Conservation (phyloP, 495 filamentous ascomycete genomes). For the Penicillium bialowiezense region DNA sequence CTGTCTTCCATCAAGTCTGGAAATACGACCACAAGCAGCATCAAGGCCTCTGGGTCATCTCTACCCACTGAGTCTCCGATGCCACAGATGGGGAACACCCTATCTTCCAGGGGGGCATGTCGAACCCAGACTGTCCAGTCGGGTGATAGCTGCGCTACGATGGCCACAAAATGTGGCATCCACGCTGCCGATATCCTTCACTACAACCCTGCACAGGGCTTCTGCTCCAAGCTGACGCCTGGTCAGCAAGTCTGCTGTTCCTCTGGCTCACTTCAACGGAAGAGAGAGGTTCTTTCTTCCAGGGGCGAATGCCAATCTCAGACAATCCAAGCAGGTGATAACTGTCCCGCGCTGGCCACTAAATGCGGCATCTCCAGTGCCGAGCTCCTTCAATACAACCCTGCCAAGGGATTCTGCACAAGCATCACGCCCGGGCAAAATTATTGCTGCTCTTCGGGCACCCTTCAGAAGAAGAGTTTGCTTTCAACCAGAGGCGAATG, state of each 20-base stretch:
- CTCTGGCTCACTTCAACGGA: slow-evolving; percentile 26
- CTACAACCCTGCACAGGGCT: slow-evolving; percentile 30
- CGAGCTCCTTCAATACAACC: slow-evolving; percentile 40
- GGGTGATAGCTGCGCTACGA: background rate
- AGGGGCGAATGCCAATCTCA: background rate
- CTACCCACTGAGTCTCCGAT: background rate
- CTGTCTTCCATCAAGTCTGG: background rate
- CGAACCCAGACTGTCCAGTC: background rate
- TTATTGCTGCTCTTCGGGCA: slow-evolving; percentile 47
- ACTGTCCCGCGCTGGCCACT: background rate
- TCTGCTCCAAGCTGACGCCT: slow-evolving; percentile 34
- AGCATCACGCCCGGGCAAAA: slow-evolving; percentile 29
- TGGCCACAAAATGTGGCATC: slow-evolving; percentile 35
- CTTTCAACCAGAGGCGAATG: background rate
- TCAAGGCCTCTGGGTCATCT: background rate
- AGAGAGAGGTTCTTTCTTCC: too few relatives aligned
- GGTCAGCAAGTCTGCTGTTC: slow-evolving; percentile 49
- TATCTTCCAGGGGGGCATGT: background rate
- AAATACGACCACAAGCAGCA: background rate
- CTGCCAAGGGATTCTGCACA: slow-evolving; percentile 30
- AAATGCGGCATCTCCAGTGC: slow-evolving; percentile 37
- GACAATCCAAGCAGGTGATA: background rate
- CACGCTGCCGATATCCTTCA: slow-evolving; percentile 31
- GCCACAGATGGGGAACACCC: background rate
- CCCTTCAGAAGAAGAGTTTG: slow-evolving; percentile 9